Base-by-base conservation (phyloP, 2,329 filamentous ascomycete species). In the Aspergillus bombycis region DNA sequence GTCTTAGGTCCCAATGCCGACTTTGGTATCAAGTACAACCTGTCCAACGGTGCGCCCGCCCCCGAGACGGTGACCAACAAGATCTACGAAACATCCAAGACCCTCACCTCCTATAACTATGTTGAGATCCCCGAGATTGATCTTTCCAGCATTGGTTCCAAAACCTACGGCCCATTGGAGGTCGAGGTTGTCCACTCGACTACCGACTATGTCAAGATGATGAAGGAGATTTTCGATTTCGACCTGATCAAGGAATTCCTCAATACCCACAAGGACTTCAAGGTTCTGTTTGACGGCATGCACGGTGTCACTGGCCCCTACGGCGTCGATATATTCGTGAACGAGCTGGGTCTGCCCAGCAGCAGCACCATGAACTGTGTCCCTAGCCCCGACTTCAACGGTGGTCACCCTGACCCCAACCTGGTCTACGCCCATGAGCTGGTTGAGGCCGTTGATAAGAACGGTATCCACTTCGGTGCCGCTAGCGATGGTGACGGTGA, bases 11-110 rank as follows among this genome's bases (percentile, higher is more conserved):
- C 95, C 66, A 91, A 88, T 72, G 91, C 95, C 78, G 95, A 99
- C 82, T 99, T 99, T 74, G 95, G 95, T 72, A 99, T 99, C 89
- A 99, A 99, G 85, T 99, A 99, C 88, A 99, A 99, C 86, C 86
- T 99, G 64, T 85, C 93, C 79, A 98, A 99, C 76, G 95, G 95
- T 73, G 95, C 94, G 62, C 95, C 95, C 50, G 95, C 95, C 62
- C 95, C 95, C 63, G 95, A 99, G 81, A 90, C 91, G 60, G 92
- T 99, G 70, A 99, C 95, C 71, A 96, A 99, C 88, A 97, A 96
- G 84, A 98, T 99, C 79, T 98, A 88, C 83, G 92, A 94, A 73
- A 88, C 89, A 65, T 94, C 94, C 72, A 98, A 97, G 86, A 89
- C 86, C 67, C 86, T 99, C 72, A 92, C 88, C 52, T 93, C 91